These are phyloP conservation scores for Diplodia intermedia DNA, from an alignment of 2,329 filamentous ascomycete genomes.

Conservation along the genomic window DNA sequence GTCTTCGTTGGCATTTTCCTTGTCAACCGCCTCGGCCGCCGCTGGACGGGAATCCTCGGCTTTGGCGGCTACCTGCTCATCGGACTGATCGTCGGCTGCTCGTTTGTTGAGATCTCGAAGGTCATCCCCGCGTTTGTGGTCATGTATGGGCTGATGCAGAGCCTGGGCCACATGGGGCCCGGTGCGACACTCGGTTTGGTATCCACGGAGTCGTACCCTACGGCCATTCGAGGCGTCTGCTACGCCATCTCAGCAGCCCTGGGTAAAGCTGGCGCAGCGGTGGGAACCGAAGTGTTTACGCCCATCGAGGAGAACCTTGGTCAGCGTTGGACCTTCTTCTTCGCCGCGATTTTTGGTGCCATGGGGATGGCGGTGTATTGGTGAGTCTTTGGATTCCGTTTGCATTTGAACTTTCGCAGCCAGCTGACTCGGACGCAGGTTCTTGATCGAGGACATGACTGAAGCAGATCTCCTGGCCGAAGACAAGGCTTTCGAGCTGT, in stretches of 20 bases:
- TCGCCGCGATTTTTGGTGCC: conserved; percentile 53
- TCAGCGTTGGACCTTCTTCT: conserved; percentile 60
- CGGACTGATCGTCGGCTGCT: conserved; percentile 59
- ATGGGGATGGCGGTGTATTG: conserved; percentile 50
- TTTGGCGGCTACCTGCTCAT: conserved; percentile 60
- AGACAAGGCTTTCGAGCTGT: conserved; percentile 18
- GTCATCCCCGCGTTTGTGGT: conserved; percentile 60
- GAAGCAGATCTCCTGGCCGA: conserved; percentile 16
- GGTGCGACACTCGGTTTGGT: conserved; percentile 60
- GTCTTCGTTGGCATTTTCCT: conserved; percentile 59
- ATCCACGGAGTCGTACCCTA: conserved; percentile 60
- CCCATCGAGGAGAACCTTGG: conserved; percentile 56
- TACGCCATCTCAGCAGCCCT: conserved; percentile 61
- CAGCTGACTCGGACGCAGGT: neutral
- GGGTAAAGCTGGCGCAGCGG: conserved; percentile 60
- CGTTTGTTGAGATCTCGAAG: conserved; percentile 57
- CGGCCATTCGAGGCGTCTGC: conserved; percentile 59
- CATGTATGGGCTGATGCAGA: conserved; percentile 61
- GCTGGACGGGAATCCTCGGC: conserved; percentile 58
- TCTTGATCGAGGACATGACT: conserved; percentile 23
- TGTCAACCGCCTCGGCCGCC: conserved; percentile 39
- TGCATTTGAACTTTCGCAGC: neutral
- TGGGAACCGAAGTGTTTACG: conserved; percentile 60
- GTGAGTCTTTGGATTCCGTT: neutral
- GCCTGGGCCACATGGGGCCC: conserved; percentile 58